Evolutionary conservation across 148 eudicot genomes (phyloP), one percentile per base, ranked within the genome.

Genomic region (Camellia granthamiana): DNA sequence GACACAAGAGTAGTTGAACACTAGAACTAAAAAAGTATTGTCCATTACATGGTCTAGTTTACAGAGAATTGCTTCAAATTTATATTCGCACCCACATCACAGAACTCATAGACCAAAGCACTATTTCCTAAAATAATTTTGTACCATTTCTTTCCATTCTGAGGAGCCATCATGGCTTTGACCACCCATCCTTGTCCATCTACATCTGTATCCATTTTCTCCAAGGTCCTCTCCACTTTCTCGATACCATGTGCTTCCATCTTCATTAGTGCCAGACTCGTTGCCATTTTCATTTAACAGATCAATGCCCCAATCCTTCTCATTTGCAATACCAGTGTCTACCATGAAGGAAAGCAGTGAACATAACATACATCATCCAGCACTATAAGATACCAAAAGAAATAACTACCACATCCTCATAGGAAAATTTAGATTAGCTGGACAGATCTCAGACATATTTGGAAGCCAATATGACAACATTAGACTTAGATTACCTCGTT

Each of bases 271-370:
- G 56, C 98, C 98, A 58, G 91, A 82, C 84, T 96, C 99, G 54
- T 87, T 92, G 41, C 90, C 87, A 67, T 78, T 77, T 78, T 92
- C 99, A 87, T 85, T 88, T 72, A 91, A 78, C 87, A 95, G 85
- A 85, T 83, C 88, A 74, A 96, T 96, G 70, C 97, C 99, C 99
- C 98, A 93, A 68, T 96, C 98, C 86, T 93, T 91, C 90, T 96
- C 99, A 81, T 92, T 96, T 76, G 99, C 98, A 81, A 96, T 96
- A 80, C 99, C 99, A 79, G 99, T 96, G 84, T 96, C 99, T 96
- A 81, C 15, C 70, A 84, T 64, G 66, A 65, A 80, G 54, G 51
- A 44, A 56, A 83, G 63, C 54, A 62, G 49, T n/a, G 68, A 72
- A 82, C 61, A 66, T 38, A 76, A 84, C 13, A 55, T 77, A 86